A percentile compares a stretch with the other conserved stretches of the same genome.
Conservation (phyloP, 257 asterid species). For the Capsicum baccatum region DNA sequence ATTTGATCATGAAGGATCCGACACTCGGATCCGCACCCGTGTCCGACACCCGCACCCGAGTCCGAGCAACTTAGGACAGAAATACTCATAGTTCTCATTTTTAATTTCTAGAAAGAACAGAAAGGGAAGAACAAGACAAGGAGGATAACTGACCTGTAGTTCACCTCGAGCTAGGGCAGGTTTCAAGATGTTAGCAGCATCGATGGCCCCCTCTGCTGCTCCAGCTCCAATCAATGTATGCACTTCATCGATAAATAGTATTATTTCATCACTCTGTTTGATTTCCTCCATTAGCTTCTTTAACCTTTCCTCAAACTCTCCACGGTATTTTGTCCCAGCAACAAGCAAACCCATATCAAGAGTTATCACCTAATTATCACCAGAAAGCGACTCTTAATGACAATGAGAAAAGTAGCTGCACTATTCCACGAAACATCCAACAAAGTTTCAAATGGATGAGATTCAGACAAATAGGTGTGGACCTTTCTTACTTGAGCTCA, state of each 20-base stretch:
- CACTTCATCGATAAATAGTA: constrained; percentile 95
- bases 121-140: constrained; percentile 7
- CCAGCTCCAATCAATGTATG: constrained; percentile 99
- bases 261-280: constrained; percentile 87
- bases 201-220: constrained; percentile 98
- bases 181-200: constrained; percentile 95
- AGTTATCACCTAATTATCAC: constrained; percentile 72
- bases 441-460: background rate
- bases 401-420: constrained; percentile 9
- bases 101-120: constrained; percentile 4
- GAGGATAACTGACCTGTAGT: constrained; percentile 66
- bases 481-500: constrained; percentile 17
- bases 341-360: constrained; percentile 96
- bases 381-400: constrained; percentile 25
- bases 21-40: too few relatives aligned
- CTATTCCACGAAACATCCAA: background rate
- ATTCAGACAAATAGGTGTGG: background rate
- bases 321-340: constrained; percentile 98
- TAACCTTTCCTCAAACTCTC: constrained; percentile 97
- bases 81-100: background rate
- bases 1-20: too few relatives aligned
- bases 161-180: constrained; percentile 98
- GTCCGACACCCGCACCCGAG: too few relatives aligned
- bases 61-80: background rate
- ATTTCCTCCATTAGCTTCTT: constrained; percentile 96